Conservation (phyloP, 768 basidiomycete species). For the Agaricus subrufescens region DNA sequence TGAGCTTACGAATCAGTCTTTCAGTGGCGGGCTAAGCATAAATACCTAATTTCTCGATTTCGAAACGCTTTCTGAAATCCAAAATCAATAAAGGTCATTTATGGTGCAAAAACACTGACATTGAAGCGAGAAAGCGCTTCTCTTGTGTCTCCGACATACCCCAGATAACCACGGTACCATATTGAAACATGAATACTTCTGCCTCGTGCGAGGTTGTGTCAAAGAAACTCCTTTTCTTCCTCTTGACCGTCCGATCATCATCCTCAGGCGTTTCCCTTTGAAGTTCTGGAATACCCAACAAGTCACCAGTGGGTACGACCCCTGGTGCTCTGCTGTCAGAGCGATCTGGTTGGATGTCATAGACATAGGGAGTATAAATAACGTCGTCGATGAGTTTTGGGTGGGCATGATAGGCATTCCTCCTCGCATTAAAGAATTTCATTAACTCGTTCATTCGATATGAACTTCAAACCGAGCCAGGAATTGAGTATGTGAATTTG, state of each 20-base stretch:
- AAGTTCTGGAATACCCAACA: slow-evolving; percentile 76
- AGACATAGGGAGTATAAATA: slow-evolving; percentile 89
- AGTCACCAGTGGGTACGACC: slow-evolving; percentile 54
- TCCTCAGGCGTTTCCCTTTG: slow-evolving; percentile 30
- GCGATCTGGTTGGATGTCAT: slow-evolving; percentile 46
- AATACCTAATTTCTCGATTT: slow-evolving; percentile 78
- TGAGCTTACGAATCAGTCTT: slow-evolving; percentile 7
- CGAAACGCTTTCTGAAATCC: slow-evolving; percentile 80
- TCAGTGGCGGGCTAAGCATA: neutral
- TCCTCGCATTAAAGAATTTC: slow-evolving; percentile 85
- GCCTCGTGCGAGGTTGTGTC: slow-evolving; percentile 63
- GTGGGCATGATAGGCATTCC: slow-evolving; percentile 78
- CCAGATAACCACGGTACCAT: slow-evolving; percentile 96
- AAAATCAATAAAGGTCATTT: slow-evolving; percentile 12
- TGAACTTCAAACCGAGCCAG: slow-evolving; percentile 47
- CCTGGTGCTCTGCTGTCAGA: slow-evolving; percentile 21
- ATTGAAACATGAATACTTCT: slow-evolving; percentile 91
- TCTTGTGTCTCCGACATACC: slow-evolving; percentile 95
- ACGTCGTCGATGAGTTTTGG: slow-evolving; percentile 88
- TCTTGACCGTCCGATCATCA: slow-evolving; percentile 27
- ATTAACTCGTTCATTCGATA: slow-evolving; percentile 85
- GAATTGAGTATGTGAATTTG: neutral
- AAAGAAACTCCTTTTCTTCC: slow-evolving; percentile 58
- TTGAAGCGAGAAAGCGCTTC: slow-evolving; percentile 81
- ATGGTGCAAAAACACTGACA: slow-evolving; percentile 48